Base-by-base conservation (phyloP, 176 grass and related monocot species). In the Hyparrhenia diplandra region DNA sequence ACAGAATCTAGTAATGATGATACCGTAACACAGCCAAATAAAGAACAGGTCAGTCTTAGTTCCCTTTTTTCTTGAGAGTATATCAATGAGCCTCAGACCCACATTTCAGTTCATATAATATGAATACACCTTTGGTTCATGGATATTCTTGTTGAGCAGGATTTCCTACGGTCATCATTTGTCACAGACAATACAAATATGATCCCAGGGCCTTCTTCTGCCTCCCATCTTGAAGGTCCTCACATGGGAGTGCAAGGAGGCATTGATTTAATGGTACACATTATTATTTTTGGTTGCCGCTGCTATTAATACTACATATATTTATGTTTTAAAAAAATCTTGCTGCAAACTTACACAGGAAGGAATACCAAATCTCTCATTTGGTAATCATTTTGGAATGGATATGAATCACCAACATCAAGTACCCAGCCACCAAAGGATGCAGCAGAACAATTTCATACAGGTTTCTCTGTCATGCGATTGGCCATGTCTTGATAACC, bases 341-440 rank as follows among this genome's bases (percentile, higher is more conserved):
- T 41, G 58, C 75, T 72, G 36, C 9, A 5, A 82, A 89, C 63
- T 84, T 84, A 68, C 49, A 79, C 86, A 99, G 96, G 96, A 94
- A 88, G 92, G 78, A 41, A 91, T 99, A 69, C 83, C 90, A 88
- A 91, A 93, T 87, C 83, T 99, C 13, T 89, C 96, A 88, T 94
- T 93, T 82, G 86, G 92, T 70, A 79, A 67, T 85, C 88, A 89
- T 84, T 99, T 91, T 87, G 82, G 85, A 68, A 90, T 95, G 90
- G 90, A 92, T 78, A 66, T 89, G 43, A 91, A 93, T 89, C 86
- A 93, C 73, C 88, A 89, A 79, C 90, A 91, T 85, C 88, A 90
- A 86, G 70, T 95, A 47, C 73, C 73, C 31, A 86, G 36, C 85
- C 92, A 99, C 65, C 71, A 82, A 77, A 95, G 96, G 74, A 87